Evolutionary conservation across 2,329 filamentous ascomycete genomes (phyloP).

Genomic region (Fusarium cyanostomum): DNA sequence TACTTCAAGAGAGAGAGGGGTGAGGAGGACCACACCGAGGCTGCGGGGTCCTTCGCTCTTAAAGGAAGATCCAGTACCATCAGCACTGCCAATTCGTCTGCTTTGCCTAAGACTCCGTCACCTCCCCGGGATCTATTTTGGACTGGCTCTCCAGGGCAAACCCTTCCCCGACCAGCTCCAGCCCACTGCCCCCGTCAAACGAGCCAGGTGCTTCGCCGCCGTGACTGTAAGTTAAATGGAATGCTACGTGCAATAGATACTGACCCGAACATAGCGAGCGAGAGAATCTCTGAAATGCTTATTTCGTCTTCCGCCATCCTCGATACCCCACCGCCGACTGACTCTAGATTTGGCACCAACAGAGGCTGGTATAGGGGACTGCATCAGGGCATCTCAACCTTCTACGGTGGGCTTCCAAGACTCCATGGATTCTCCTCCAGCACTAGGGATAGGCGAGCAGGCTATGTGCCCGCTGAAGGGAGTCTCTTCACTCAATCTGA

Average conservation of each 20-base stretch:
- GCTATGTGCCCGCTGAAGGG: conserved; percentile 14
- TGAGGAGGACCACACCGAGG: conserved; percentile 51
- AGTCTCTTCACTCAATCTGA: conserved; percentile 45
- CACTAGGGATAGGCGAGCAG: conserved; percentile 24
- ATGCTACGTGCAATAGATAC: background rate
- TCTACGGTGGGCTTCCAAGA: conserved; percentile 24
- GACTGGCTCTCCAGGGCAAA: background rate
- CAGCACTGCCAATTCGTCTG: conserved; percentile 44
- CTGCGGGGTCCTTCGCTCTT: conserved; percentile 39
- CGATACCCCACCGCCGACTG: conserved; percentile 24
- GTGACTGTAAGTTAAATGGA: conserved; percentile 31
- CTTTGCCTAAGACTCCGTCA: conserved; percentile 41
- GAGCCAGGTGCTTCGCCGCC: conserved; percentile 13
- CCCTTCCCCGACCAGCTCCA: conserved; percentile 23
- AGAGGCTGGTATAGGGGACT: conserved; percentile 24
- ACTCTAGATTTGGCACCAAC: conserved; percentile 7
- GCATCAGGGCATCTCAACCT: conserved; percentile 9
- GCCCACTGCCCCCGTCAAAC: conserved; percentile 19
- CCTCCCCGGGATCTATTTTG: conserved; percentile 29
- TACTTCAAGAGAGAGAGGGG: conserved; percentile 46
- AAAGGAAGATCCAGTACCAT: conserved; percentile 43
- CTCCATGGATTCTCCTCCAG: conserved; percentile 41
- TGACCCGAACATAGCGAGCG: conserved; percentile 30
- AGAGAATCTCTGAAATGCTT: conserved; percentile 35
- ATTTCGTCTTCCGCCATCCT: conserved; percentile 42